These are phyloP conservation scores for Diaporthe australafricana DNA, from an alignment of 2,329 filamentous ascomycete genomes.

Conservation along the genomic window DNA sequence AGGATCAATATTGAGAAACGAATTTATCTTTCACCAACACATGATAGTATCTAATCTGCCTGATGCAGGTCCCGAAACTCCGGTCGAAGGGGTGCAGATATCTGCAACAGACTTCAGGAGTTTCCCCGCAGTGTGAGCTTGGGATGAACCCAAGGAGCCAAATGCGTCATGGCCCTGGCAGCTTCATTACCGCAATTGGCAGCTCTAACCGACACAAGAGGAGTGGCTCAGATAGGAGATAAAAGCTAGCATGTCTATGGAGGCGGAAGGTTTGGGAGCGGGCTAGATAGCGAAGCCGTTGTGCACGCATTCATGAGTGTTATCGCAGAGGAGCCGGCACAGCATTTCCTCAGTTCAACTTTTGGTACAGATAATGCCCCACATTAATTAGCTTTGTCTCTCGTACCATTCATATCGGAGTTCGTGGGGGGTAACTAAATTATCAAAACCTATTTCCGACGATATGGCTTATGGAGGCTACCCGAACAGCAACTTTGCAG, in stretches of 20 bases:
- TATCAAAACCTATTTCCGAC: too few species aligned
- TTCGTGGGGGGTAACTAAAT: too few species aligned
- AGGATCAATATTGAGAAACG: neutral
- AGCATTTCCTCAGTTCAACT: neutral
- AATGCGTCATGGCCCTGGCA: conserved; percentile 8
- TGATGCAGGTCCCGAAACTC: neutral
- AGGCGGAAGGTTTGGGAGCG: neutral
- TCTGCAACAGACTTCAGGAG: neutral
- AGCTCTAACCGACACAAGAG: neutral
- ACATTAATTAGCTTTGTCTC: conserved; percentile 15
- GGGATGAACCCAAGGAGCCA: neutral
- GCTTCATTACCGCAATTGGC: conserved; percentile 6
- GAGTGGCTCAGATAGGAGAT: neutral
- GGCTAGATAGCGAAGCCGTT: too few species aligned
- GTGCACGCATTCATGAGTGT: too few species aligned
- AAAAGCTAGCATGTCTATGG: neutral
- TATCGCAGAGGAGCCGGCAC: neutral
- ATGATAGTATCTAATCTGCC: too few species aligned
- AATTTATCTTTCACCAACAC: neutral
- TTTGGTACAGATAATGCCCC: neutral
- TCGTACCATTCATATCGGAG: neutral
- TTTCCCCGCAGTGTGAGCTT: conserved; percentile 14
- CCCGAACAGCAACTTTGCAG: too few species aligned
- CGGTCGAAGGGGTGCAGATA: neutral
- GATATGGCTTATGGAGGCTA: too few species aligned